Percentiles rank a stretch among this genome's conserved stretches.
phyloP scores from a whole-genome alignment of 2,329 filamentous ascomycete genomes.

The Alternaria panax region DNA sequence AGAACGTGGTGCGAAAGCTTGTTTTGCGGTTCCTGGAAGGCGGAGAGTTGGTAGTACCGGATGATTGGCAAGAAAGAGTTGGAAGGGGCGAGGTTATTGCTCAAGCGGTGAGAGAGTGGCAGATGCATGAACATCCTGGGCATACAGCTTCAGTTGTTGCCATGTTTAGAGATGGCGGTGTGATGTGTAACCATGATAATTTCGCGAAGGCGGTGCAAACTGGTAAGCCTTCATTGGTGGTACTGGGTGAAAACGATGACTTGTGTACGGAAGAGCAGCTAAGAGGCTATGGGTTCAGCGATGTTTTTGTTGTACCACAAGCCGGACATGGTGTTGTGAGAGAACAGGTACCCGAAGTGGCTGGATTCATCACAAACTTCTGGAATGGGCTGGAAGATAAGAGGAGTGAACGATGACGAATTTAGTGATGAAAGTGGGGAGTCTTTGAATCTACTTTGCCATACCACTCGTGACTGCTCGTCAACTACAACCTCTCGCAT shows the following conservation, averaged over 20 bases:
- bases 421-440: neutral
- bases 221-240: slow-evolving; percentile 36
- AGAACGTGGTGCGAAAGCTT: slow-evolving; percentile 46
- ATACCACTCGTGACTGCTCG: neutral
- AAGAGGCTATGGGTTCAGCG: slow-evolving; percentile 40
- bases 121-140: slow-evolving; percentile 56
- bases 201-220: slow-evolving; percentile 40
- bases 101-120: slow-evolving; percentile 58
- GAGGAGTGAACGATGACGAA: neutral
- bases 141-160: slow-evolving; percentile 57
- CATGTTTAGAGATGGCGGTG: slow-evolving; percentile 57
- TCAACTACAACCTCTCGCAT: neutral
- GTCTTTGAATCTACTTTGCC: neutral
- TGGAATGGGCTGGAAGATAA: slow-evolving; percentile 22
- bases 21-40: slow-evolving; percentile 55
- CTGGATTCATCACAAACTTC: slow-evolving; percentile 41
- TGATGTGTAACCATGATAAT: slow-evolving; percentile 49
- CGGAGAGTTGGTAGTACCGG: slow-evolving; percentile 51
- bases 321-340: slow-evolving; percentile 54
- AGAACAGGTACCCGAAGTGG: slow-evolving; percentile 49
- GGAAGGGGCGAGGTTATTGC: slow-evolving; percentile 55
- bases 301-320: slow-evolving; percentile 49
- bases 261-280: slow-evolving; percentile 46
- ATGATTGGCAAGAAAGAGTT: slow-evolving; percentile 56
- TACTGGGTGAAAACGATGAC: slow-evolving; percentile 51